Evolutionary conservation across 441 rosid species (phyloP).

Genomic region (Theobroma grandiflorum): DNA sequence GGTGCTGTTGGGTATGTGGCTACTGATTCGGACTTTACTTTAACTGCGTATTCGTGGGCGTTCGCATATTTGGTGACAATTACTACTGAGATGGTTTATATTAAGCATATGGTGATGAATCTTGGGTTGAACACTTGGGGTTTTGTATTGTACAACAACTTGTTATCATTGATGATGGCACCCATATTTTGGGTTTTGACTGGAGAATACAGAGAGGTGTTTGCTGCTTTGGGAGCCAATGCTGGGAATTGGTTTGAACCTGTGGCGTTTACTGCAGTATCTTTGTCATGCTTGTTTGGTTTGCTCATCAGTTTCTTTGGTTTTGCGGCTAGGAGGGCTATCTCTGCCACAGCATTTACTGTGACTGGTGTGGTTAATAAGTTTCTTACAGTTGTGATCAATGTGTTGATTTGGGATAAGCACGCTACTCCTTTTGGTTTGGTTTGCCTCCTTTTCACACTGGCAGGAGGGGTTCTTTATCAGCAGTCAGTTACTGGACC

Average conservation of each 20-base stretch:
- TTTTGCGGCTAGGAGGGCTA: constrained; percentile 91
- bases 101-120: constrained; percentile 92
- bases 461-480: constrained; percentile 86
- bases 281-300: constrained; percentile 91
- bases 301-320: constrained; percentile 94
- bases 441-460: constrained; percentile 80
- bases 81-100: constrained; percentile 93
- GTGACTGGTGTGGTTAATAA: constrained; percentile 97
- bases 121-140: constrained; percentile 97
- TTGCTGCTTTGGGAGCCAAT: constrained; percentile 59
- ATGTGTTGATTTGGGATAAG: constrained; percentile 95
- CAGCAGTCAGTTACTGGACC: constrained; percentile 85
- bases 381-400: constrained; percentile 91
- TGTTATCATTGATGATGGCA: constrained; percentile 83
- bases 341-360: constrained; percentile 94
- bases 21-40: constrained; percentile 81
- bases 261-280: constrained; percentile 69
- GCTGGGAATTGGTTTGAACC: constrained; percentile 64
- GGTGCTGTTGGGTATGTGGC: constrained; percentile 96
- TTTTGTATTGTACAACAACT: constrained; percentile 82
- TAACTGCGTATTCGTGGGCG: constrained; percentile 93
- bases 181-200: constrained; percentile 88
- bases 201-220: constrained; percentile 74
- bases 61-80: constrained; percentile 85
- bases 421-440: constrained; percentile 91